Evolutionary conservation across 2,329 filamentous ascomycete genomes (phyloP), one percentile per base, ranked within the genome.

Genomic region (Hymenoscyphus albidus): DNA sequence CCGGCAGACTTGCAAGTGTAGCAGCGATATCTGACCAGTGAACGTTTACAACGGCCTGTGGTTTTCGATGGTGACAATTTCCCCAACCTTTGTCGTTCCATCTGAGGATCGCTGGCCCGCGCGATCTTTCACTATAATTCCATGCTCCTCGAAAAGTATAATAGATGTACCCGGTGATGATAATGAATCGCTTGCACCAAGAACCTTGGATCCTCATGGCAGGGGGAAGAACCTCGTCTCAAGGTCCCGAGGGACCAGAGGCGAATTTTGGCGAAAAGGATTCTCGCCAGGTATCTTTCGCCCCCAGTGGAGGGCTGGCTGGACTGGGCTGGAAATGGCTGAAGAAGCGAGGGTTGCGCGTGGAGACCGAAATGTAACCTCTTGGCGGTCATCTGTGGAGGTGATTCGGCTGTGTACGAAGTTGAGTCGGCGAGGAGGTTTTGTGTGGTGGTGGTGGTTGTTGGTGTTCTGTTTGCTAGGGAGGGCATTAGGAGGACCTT

Each of bases 201-300:
- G 55, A 57, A 35, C 35, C 55, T 27, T 38, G 18, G 55, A 9
- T 4, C 55, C 55, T 57, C 44, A 51, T 51, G 44, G 44, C 44
- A 51, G 44, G 18, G 44, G 44, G 44, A 51, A 18, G 18, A 18
- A 18, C 6, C 44, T 51, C 44, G 27, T 57, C 55, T 16, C 55
- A 38, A 12, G n/a, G 55, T 57, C 55, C 55, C 55, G 55, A 57
- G 31, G 32, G n/a, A 57, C 55, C 55, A 57, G 55, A 57, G 32
- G 55, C 55, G 55, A 57, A 57, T 35, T 57, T 27, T 32, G 16
- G 55, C 55, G 27, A 16, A 6, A 14, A 10, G 54, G 16, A 32
- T 57, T 38, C 54, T 22, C 18, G 27, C 2, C 16, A 27, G 10
- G 18, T 16, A 32, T 32, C 44, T 18, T 51, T 51, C 18, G 12